Conservation (phyloP, 176 grass and related monocot genomes). For the Aegilops longissima region DNA sequence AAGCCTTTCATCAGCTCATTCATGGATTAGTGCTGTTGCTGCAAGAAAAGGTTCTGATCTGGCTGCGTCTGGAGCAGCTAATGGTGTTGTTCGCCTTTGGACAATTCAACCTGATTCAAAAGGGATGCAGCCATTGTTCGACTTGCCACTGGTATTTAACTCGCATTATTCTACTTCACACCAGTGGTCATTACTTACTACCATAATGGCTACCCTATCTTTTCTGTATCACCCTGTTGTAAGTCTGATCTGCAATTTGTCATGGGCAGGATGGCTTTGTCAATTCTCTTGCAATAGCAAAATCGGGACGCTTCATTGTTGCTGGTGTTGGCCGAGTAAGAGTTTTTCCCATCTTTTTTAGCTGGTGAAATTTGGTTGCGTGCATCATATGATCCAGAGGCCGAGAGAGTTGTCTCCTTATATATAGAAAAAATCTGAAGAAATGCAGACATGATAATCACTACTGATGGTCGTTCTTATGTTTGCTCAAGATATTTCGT, state of each 20-base stretch:
- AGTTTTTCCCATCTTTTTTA: background rate
- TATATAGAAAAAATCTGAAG: background rate
- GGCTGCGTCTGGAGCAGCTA: constrained; percentile 68
- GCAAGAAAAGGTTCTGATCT: constrained; percentile 73
- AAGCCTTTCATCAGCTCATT: constrained; percentile 44
- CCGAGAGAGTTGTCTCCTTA: background rate
- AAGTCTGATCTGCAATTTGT: constrained; percentile 3
- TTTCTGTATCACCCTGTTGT: background rate
- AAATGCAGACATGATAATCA: background rate
- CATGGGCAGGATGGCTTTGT: constrained; percentile 62
- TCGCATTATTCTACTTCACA: background rate
- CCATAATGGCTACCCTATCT: background rate
- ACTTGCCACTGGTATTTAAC: constrained; percentile 45
- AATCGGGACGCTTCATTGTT: constrained; percentile 62
- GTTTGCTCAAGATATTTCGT: background rate
- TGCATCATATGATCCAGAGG: background rate
- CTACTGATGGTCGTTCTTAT: background rate
- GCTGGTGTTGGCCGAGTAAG: constrained; percentile 69
- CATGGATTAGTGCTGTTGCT: constrained; percentile 67
- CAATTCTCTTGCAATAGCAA: constrained; percentile 69
- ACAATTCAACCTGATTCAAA: constrained; percentile 50
- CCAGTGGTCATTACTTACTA: background rate
- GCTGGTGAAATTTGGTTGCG: background rate
- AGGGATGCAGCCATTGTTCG: constrained; percentile 56
- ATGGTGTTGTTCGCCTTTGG: constrained; percentile 62